Percentiles rank a stretch among this genome's conserved stretches.
phyloP scores from a whole-genome alignment of 2,329 filamentous ascomycete species.

The Penicillium sp. region DNA sequence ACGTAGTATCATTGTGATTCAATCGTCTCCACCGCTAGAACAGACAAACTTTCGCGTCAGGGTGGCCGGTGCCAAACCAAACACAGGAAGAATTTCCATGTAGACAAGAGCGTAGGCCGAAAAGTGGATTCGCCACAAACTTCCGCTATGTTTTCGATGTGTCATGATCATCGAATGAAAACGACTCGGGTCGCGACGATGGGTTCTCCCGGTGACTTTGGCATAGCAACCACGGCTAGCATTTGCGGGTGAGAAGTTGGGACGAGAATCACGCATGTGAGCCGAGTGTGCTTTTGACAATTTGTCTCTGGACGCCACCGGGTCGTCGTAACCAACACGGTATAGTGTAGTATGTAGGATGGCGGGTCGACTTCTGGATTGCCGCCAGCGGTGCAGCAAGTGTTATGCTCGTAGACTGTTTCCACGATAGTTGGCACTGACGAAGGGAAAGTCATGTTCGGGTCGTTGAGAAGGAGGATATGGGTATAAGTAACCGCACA shows the following conservation, averaged over 20 bases:
- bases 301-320: not conserved
- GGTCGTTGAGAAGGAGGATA: not conserved
- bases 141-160: conserved; percentile 5
- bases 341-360: conserved; percentile 3
- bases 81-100: conserved; percentile 44
- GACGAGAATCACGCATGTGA: not conserved
- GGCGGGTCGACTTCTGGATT: not conserved
- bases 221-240: not conserved
- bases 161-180: not conserved
- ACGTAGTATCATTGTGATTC: conserved; percentile 4
- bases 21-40: conserved; percentile 5
- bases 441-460: not conserved
- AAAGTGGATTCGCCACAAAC: conserved; percentile 14
- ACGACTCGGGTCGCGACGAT: not conserved
- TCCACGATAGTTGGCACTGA: not conserved
- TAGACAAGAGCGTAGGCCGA: not conserved
- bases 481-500: conserved; percentile 7
- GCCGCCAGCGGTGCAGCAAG: not conserved
- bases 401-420: not conserved
- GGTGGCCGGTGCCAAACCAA: conserved; percentile 31
- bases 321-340: conserved; percentile 9
- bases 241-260: not conserved
- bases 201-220: not conserved
- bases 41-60: conserved; percentile 11
- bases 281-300: not conserved